phyloP scores from a whole-genome alignment of 2,329 filamentous ascomycete species.

The Penicillium paneum region DNA sequence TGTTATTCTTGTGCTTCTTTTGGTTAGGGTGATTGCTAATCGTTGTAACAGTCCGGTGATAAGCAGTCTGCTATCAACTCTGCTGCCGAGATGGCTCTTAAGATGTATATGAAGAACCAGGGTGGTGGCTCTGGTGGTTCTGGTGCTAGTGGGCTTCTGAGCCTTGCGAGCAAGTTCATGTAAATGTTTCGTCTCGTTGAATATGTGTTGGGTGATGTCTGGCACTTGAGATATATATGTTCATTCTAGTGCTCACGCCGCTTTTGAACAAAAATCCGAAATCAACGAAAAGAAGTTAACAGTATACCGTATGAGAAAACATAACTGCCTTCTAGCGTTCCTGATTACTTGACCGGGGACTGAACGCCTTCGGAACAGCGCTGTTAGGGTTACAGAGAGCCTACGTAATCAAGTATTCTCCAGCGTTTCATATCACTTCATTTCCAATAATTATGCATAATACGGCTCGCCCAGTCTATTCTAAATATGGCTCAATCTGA shows the following conservation, averaged over 20 bases:
- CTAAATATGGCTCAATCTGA: background rate
- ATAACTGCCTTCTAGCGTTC: background rate
- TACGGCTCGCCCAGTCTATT: background rate
- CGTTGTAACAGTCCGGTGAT: constrained; percentile 51
- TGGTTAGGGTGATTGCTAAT: constrained; percentile 9
- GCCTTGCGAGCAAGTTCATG: constrained; percentile 61
- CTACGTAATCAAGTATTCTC: background rate
- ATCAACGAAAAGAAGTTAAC: too few relatives aligned
- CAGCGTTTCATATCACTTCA: background rate
- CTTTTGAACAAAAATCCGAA: background rate
- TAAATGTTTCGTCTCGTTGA: background rate
- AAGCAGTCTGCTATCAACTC: constrained; percentile 78
- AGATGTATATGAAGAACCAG: constrained; percentile 85
- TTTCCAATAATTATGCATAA: background rate
- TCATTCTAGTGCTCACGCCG: background rate
- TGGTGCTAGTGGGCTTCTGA: constrained; percentile 53
- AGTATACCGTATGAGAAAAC: background rate
- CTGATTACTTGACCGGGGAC: background rate
- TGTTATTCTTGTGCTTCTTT: constrained; percentile 22
- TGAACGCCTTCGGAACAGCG: too few relatives aligned
- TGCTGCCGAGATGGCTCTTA: constrained; percentile 81
- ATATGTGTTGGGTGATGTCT: background rate
- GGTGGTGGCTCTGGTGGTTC: constrained; percentile 48
- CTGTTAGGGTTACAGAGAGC: too few relatives aligned
- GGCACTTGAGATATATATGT: background rate